Conservation (phyloP, 257 asterid genomes). For the Penstemon davidsonii region DNA sequence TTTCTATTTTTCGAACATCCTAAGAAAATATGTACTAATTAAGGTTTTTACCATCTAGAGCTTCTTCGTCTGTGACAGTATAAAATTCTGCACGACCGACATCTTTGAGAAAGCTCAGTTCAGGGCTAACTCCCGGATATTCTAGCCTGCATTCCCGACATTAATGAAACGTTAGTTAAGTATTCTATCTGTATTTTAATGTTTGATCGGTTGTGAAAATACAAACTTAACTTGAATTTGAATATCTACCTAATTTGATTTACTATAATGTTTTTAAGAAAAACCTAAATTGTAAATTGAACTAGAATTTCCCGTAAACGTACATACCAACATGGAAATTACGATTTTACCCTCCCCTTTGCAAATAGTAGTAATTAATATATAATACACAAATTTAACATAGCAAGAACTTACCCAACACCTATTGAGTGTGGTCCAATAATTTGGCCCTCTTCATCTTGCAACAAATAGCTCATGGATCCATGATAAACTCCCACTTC, state of each 20-base stretch:
- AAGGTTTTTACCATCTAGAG: slow-evolving; percentile 51
- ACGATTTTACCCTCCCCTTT: too few relatives aligned
- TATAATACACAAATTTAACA: background rate
- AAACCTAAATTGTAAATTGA: too few relatives aligned
- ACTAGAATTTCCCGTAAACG: too few relatives aligned
- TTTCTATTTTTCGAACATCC: background rate
- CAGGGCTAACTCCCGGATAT: slow-evolving; percentile 80
- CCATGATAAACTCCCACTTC: slow-evolving; percentile 76
- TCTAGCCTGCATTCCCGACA: slow-evolving; percentile 51
- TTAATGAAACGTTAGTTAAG: background rate
- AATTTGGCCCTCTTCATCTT: slow-evolving; percentile 74
- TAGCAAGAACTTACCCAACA: slow-evolving; percentile 48
- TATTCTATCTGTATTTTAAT: too few relatives aligned
- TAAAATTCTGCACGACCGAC: slow-evolving; percentile 63
- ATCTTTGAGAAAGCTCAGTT: slow-evolving; percentile 73
- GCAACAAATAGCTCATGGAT: slow-evolving; percentile 67
- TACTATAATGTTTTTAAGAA: too few relatives aligned
- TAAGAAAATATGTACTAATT: background rate
- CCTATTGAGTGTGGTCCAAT: slow-evolving; percentile 59
- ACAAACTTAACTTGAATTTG: too few relatives aligned
- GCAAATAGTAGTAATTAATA: background rate
- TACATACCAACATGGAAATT: too few relatives aligned
- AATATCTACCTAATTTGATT: too few relatives aligned
- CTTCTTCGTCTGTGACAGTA: slow-evolving; percentile 60
- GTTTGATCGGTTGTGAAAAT: too few relatives aligned